Percentiles rank a stretch among this genome's conserved stretches.
These are phyloP conservation scores for Heterobasidion occidentale DNA, from an alignment of 1,284 basidiomycete species.

Conservation along the genomic window DNA sequence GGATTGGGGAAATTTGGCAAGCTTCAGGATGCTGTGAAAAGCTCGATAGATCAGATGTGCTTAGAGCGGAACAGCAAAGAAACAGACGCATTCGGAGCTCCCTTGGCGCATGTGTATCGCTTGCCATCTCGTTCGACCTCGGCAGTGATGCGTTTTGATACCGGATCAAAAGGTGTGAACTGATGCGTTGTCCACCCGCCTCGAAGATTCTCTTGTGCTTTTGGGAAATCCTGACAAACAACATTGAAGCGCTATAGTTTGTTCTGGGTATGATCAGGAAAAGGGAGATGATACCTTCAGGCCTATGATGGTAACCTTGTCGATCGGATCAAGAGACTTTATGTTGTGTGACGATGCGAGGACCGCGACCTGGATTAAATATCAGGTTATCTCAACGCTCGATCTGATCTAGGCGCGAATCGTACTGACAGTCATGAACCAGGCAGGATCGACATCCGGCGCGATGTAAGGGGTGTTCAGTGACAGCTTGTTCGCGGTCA, in stretches of 20 bases:
- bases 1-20: conserved; percentile 30
- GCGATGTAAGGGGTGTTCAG: conserved; percentile 35
- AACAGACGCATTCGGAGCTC: conserved; percentile 40
- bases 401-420: neutral
- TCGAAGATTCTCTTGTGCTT: conserved; percentile 22
- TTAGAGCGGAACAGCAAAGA: neutral
- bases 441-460: conserved; percentile 17
- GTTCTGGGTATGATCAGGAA: conserved; percentile 26
- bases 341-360: conserved; percentile 48
- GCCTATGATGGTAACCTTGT: conserved; percentile 45
- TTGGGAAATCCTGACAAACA: neutral
- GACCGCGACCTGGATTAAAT: conserved; percentile 27
- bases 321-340: conserved; percentile 46
- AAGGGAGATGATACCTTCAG: conserved; percentile 25
- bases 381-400: neutral
- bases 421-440: conserved; percentile 13
- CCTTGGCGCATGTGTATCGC: conserved; percentile 42
- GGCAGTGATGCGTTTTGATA: conserved; percentile 48
- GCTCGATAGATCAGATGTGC: neutral
- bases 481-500: conserved; percentile 51
- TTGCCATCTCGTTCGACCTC: conserved; percentile 44
- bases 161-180: conserved; percentile 48
- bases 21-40: conserved; percentile 31
- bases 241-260: neutral
- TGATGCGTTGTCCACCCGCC: conserved; percentile 43